Base-by-base conservation (phyloP, 2,329 filamentous ascomycete species). In the Pseudofabraea citricarpa region DNA sequence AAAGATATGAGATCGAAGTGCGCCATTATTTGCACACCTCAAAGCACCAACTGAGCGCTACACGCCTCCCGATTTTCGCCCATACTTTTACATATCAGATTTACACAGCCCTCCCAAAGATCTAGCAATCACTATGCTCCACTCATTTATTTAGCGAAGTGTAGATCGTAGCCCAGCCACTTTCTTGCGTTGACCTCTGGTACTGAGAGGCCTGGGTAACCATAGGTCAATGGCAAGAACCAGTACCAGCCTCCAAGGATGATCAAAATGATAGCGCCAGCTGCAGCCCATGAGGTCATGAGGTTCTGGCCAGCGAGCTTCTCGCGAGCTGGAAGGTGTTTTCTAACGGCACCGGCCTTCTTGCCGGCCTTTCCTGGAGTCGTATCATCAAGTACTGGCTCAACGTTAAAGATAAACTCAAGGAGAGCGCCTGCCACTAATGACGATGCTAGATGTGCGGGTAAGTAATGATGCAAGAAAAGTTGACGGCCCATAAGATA, bases 401-500 rank as follows among this genome's bases (percentile, higher is more conserved):
- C 90, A 43, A 90, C 79, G 64, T 88, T 95, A 73, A 97, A 97
- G 62, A 98, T 82, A 64, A 98, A 98, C 64, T 98, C 93, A 16
- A 98, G 71, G 16, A 98, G 74, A 18, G 90, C 88, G 38, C 93
- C 93, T 0, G 93, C 87, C 18, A 98, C 90, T 27, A 98, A 77
- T 21, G 82, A 82, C 6, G 90, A 95, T 1, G 93, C 91, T 9
- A 98, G 75, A 62, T 98, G 93, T 1, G 93, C 89, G 1, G 93
- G 93, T 3, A 98, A 79, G 63, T 98, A 98, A 68, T 98, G 93
- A 66, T 98, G 93, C 55, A 98, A 69, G 81, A 98, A 98, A 52
- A 96, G 83, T 66, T 98, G 91, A 57, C 91, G 90, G 45, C 91
- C 91, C 91, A 98, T 98, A 51, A 96, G 81, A 71, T 83, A 98